Percentiles rank a stretch among this genome's conserved stretches.
Evolutionary conservation across 2,329 filamentous ascomycete species (phyloP).

Genomic region (Penicillium psychrosexuale): DNA sequence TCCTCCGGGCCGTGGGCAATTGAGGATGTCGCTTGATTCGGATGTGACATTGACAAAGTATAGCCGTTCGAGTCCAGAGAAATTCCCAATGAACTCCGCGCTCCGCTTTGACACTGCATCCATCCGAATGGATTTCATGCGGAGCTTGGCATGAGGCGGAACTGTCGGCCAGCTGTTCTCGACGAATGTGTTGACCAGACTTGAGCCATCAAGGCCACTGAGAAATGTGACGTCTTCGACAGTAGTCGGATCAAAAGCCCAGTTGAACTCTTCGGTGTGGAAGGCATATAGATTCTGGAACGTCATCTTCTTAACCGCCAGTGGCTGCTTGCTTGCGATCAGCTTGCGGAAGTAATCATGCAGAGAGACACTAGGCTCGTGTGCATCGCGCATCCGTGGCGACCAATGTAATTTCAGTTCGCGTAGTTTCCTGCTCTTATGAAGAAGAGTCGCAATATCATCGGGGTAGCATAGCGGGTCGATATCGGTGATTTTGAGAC

Average conservation of each 20-base stretch:
- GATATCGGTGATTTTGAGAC: conserved; percentile 56
- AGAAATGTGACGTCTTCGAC: conserved; percentile 54
- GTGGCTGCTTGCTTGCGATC: conserved; percentile 45
- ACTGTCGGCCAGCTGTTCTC: conserved; percentile 53
- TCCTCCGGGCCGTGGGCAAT: conserved; percentile 27
- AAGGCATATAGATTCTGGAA: conserved; percentile 59
- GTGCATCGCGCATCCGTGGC: conserved; percentile 58
- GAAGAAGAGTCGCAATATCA: conserved; percentile 57
- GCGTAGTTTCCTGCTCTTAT: conserved; percentile 53
- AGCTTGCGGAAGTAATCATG: conserved; percentile 57
- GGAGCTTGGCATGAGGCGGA: conserved; percentile 29
- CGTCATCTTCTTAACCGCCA: conserved; percentile 51
- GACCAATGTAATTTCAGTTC: conserved; percentile 59
- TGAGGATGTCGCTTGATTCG: conserved; percentile 31
- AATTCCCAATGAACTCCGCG: conserved; percentile 42
- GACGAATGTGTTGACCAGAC: conserved; percentile 50
- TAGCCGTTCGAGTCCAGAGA: conserved; percentile 48
- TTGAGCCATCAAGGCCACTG: conserved; percentile 45
- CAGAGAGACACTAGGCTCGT: conserved; percentile 56
- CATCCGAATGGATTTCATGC: conserved; percentile 49
- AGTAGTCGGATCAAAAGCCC: conserved; percentile 41
- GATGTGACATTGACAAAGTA: conserved; percentile 50
- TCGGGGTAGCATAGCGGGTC: conserved; percentile 64
- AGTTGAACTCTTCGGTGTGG: conserved; percentile 48
- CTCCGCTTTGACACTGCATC: conserved; percentile 50